Base-by-base conservation (phyloP, 2,329 filamentous ascomycete species). In the Thielaviopsis euricoi region DNA sequence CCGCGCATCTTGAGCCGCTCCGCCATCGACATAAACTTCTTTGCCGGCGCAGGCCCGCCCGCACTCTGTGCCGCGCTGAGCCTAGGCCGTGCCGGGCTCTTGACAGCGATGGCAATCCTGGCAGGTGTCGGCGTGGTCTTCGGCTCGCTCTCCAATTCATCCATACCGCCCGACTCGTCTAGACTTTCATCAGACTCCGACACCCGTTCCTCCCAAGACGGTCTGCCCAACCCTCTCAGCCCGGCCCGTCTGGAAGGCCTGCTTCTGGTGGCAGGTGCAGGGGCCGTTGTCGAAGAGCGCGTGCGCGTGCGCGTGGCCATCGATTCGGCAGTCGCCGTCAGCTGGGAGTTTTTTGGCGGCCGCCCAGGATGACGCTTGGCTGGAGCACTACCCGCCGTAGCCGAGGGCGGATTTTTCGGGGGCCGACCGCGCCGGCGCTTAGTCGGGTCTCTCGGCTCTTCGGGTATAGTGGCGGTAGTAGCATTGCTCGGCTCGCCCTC, bases 1-100 rank as follows among this genome's bases (percentile, higher is more conserved):
- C 78, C 78, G 55, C 69, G 71, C 1, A 78, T 68, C 37, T 73
- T 76, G 71, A 80, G 75, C n/a, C 77, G 73, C 63, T 81, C 78
- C 43, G 74, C 73, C 74, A 82, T 75, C 6, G 79, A 81, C 69
- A 81, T 70, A 53, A 76, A 72, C 12, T 69, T 61, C 40, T 29
- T 61, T 12, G 29, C 57, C 3, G 62, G 51, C 33, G 62, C 23
- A 50, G 62, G 40, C 55, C n/a, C 9, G 29, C 19, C 3, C n/a
- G 22, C 19, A 13, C 21, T 13, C 9, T 10, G 5, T 40, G 33
- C 2, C 5, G 10, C 5, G 3, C 25, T 26, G 25, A 7, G 25
- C 25, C 4, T 7, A 10, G 29, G 5, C 29, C 2, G 9, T 6
- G 29, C 29, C 29, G 29, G 29, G 29, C 29, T 10, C 9, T 10